Base-by-base conservation (phyloP, 2,329 filamentous ascomycete genomes). In the Cercospora beticola region DNA sequence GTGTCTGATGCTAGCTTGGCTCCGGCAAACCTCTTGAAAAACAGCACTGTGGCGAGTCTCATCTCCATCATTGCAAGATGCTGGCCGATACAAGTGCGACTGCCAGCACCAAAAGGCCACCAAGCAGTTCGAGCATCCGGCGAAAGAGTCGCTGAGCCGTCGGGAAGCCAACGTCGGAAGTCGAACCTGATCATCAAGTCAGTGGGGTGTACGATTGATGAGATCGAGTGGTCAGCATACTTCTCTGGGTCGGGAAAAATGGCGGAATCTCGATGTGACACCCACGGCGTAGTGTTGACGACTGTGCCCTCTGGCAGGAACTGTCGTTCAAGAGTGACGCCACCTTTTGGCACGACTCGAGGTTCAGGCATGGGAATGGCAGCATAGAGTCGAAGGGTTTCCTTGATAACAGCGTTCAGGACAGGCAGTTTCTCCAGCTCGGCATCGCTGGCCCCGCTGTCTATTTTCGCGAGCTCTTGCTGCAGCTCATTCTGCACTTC, bases 21-120 rank as follows among this genome's bases (percentile, higher is more conserved):
- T 1, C 70, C 73, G 12, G 21, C 59, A 49, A 69, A 75, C 31
- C 69, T 57, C 9, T 71, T 58, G 58, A 78, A 75, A 63, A 77
- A 78, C 21, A 68, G 56, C 4, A 74, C 72, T 1, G 71, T 62
- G 1, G 71, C 74, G 2, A 74, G 64, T 14, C 75, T 62, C 62
- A 78, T 46, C 58, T 77, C 76, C 71, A 75, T 76, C 21, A 72
- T 71, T 1, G 76, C 76, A 3, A 78, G 70, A 64, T 78, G 74
- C 1, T 74, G 60, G 5, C 77, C 77, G n/a, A 76, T 62, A 60
- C 77, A 78, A 4, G 69, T 72, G 6, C 72, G 64, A 7, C 71
- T 62, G 18, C 76, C 77, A 21, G 71, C 71, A 5, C 76, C 77
- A 30, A 75, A 77, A 1, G 76, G 73, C 16, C 71, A 70, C 56